A percentile compares a stretch with the other conserved stretches of the same genome.
phyloP scores from a whole-genome alignment of 2,329 filamentous ascomycete species.

The Fusarium sp. region DNA sequence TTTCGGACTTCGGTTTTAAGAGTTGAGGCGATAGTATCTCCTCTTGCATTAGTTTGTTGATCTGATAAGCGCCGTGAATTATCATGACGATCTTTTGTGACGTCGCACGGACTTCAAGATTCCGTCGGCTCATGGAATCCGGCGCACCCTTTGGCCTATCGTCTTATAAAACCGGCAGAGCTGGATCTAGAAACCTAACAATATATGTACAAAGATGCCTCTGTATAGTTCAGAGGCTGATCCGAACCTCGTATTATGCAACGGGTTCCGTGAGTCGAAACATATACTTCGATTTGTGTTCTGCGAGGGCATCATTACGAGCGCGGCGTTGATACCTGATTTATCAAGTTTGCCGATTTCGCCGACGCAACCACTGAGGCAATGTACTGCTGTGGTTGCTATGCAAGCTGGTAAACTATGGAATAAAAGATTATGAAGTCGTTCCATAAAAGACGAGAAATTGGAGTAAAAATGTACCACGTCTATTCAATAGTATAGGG shows the following conservation, averaged over 20 bases:
- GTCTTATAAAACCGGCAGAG: not conserved
- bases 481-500: not conserved
- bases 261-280: not conserved
- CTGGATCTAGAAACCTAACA: not conserved
- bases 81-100: not conserved
- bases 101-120: not conserved
- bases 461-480: not conserved
- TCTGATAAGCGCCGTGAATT: slow-evolving; percentile 1
- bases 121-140: not conserved
- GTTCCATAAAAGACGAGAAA: not conserved
- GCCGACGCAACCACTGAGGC: not conserved
- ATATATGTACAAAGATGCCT: not conserved
- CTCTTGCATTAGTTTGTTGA: not conserved
- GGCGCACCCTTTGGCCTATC: not conserved
- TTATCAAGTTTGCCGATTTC: not conserved
- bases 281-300: not conserved
- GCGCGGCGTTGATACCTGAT: not conserved
- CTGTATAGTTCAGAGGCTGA: not conserved
- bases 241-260: too few relatives aligned
- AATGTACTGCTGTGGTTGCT: not conserved
- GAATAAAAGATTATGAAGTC: not conserved
- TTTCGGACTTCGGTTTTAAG: slow-evolving; percentile 10
- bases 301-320: not conserved
- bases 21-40: not conserved
- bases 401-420: not conserved